Conservation (phyloP, 441 rosid species). For the Euphorbia celastroides region DNA sequence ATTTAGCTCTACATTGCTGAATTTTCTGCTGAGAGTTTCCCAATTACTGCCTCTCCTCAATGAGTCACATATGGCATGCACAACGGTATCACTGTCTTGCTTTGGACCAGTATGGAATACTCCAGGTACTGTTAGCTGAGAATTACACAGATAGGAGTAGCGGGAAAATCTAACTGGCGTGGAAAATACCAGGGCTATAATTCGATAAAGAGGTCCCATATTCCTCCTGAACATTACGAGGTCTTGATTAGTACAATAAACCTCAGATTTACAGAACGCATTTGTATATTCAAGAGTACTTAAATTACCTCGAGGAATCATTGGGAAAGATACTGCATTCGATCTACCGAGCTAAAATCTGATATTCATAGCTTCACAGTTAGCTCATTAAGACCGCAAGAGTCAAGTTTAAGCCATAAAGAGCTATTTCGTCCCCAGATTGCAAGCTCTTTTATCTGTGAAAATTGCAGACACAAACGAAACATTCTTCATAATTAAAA, state of each 20-base stretch:
- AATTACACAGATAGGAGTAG: background rate
- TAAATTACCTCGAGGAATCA: background rate
- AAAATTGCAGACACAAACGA: background rate
- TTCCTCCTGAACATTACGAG: background rate
- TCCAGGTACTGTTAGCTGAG: constrained; percentile 11
- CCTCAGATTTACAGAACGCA: background rate
- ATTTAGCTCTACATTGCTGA: constrained; percentile 29
- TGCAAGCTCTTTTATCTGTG: background rate
- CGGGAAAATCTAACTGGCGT: constrained; percentile 1
- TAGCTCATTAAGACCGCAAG: background rate
- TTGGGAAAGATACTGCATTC: background rate
- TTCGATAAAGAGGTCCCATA: constrained; percentile 21
- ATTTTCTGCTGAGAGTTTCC: constrained; percentile 45
- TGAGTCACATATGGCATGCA: constrained; percentile 40
- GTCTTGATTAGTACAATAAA: background rate
- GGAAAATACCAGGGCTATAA: constrained; percentile 14
- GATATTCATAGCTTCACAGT: background rate
- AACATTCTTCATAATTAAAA: background rate
- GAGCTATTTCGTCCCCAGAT: background rate
- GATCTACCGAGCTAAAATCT: background rate
- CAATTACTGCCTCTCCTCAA: constrained; percentile 45
- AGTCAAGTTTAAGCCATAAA: background rate
- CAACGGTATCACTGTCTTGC: constrained; percentile 15
- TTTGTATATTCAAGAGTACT: background rate
- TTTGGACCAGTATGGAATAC: constrained; percentile 14